Evolutionary conservation across 768 basidiomycete genomes (phyloP), one percentile per base, ranked within the genome.

Genomic region (Sporobolomyces roseus): DNA sequence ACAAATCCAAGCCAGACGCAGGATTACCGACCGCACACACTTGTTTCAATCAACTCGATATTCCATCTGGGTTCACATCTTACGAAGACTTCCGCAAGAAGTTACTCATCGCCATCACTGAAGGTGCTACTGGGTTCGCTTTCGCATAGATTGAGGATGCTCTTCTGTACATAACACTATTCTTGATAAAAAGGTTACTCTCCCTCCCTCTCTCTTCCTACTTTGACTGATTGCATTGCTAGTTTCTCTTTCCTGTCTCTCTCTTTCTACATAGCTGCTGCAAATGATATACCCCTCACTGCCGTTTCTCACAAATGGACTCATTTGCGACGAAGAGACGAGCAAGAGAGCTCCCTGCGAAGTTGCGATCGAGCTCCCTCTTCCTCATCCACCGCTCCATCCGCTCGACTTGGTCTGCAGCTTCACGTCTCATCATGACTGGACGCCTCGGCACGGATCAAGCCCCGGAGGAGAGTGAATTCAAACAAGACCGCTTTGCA

Each of bases 41-140:
- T 9, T 77, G 77, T 41, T 41, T 41, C 38, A 41, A 41, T 41
- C 38, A 41, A 41, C 48, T 61, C 13, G 92, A 94, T 78, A 83
- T 99, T 50, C 93, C 94, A 0, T 89, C 89, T 73, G 63, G 56
- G 1, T 98, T 94, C 78, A 88, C 90, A 3, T 91, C 90, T 23
- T 98, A 99, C 77, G 96, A 99, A 78, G 93, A 93, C 84, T 84
- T 99, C 70, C 86, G 96, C 32, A 89, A 90, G 71, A 91, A 91
- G 78, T 79, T 99, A 43, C 79, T 93, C 62, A 82, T 94, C 71
- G 91, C 94, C 41, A 94, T 98, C 77, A 92, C 89, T 75, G 96
- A 98, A 79, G 93, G 93, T 58, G 91, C 90, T 27, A 91, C 93
- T 81, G 91, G 91, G 51, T 98, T 98, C 78, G 94, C 91, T 60